A percentile compares a stretch with the other conserved stretches of the same genome.
Conservation (phyloP, 257 asterid genomes). For the Solanum lycopersicoides region DNA sequence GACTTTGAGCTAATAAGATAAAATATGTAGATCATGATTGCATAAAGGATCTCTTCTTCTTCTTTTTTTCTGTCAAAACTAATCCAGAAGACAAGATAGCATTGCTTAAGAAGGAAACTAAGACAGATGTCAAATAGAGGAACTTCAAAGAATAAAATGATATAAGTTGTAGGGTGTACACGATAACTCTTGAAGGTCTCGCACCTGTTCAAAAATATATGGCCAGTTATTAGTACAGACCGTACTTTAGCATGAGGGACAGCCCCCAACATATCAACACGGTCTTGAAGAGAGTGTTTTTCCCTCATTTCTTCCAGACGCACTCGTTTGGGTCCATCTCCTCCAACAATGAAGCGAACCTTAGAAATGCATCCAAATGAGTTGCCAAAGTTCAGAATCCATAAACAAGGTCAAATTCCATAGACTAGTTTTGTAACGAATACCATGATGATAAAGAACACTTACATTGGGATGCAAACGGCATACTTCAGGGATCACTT, state of each 20-base stretch:
- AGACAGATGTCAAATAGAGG: background rate
- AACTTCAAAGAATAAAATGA: background rate
- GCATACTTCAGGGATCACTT: slow-evolving; percentile 92
- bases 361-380: slow-evolving; percentile 14
- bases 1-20: background rate
- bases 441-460: background rate
- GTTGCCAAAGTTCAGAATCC: background rate
- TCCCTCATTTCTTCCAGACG: slow-evolving; percentile 97
- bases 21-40: background rate
- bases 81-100: background rate
- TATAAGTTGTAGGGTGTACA: background rate
- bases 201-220: background rate
- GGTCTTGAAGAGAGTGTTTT: slow-evolving; percentile 93
- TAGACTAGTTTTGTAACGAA: background rate
- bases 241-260: slow-evolving; percentile 96
- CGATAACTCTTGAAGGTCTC: background rate
- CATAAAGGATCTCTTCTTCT: background rate
- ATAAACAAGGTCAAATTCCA: background rate
- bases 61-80: background rate
- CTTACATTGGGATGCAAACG: slow-evolving; percentile 73
- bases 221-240: slow-evolving; percentile 51
- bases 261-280: slow-evolving; percentile 96
- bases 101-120: background rate
- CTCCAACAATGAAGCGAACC: slow-evolving; percentile 95
- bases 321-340: slow-evolving; percentile 98